Percentiles rank a stretch among this genome's conserved stretches.
These are phyloP conservation scores for Penicillium sumatraense DNA, from an alignment of 2,329 filamentous ascomycete species.

Conservation along the genomic window DNA sequence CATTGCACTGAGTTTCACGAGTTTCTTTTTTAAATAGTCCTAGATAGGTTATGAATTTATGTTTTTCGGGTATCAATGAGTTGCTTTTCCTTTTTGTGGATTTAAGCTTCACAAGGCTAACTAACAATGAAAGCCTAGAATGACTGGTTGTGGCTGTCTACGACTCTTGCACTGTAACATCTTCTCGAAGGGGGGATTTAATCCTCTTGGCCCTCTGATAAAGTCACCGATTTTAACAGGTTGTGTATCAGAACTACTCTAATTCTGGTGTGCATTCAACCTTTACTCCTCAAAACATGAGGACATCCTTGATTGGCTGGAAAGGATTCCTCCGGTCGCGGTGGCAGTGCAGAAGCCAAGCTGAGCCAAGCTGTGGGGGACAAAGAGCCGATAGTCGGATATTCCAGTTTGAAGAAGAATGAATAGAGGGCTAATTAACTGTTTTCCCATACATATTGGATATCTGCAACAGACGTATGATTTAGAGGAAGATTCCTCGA, in stretches of 20 bases:
- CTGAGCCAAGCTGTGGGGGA: neutral
- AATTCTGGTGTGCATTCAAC: too few species aligned
- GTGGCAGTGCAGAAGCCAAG: neutral
- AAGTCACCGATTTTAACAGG: too few species aligned
- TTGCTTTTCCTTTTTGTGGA: too few species aligned
- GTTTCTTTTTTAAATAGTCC: neutral
- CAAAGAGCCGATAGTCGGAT: neutral
- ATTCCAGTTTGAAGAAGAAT: neutral
- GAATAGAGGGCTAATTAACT: too few species aligned
- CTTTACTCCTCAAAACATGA: too few species aligned
- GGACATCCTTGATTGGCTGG: neutral
- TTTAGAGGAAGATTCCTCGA: neutral
- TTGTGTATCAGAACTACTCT: too few species aligned
- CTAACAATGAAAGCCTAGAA: too few species aligned
- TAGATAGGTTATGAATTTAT: neutral
- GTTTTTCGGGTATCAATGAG: neutral
- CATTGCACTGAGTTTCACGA: neutral
- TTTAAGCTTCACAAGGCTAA: too few species aligned
- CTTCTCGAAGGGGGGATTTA: too few species aligned
- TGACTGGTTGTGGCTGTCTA: too few species aligned
- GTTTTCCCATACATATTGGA: neutral
- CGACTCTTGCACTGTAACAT: too few species aligned
- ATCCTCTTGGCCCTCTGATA: too few species aligned
- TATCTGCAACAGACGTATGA: neutral
- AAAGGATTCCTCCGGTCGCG: neutral